Evolutionary conservation across 768 basidiomycete genomes (phyloP).

Genomic region (Terana coerulea): DNA sequence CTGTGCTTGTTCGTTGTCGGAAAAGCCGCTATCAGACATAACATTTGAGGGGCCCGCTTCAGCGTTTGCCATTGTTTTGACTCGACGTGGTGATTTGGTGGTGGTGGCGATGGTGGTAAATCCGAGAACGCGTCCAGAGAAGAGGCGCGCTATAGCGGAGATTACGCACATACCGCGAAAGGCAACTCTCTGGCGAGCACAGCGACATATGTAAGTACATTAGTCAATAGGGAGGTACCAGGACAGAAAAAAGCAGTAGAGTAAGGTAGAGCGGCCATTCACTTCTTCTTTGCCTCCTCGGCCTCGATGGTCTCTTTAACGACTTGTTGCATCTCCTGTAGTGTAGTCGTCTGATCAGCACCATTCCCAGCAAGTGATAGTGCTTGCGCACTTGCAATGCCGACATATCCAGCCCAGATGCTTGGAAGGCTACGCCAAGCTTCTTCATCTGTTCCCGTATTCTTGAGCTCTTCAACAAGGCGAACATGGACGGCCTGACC

Average conservation of each 20-base stretch:
- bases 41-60: slow-evolving; percentile 8
- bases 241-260: background rate
- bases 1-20: background rate
- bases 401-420: slow-evolving; percentile 6
- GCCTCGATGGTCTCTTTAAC: background rate
- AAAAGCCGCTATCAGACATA: background rate
- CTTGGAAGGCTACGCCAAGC: background rate
- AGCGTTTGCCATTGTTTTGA: slow-evolving; percentile 5
- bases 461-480: slow-evolving; percentile 10
- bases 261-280: background rate
- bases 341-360: background rate
- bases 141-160: slow-evolving; percentile 1
- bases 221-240: too few relatives aligned
- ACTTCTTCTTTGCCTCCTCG: background rate
- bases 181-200: background rate
- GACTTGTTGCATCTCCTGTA: slow-evolving; percentile 4
- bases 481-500: slow-evolving; percentile 11
- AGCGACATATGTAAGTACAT: background rate
- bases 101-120: background rate
- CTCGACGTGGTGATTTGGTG: background rate
- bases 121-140: background rate
- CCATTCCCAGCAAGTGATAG: background rate
- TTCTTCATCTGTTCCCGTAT: slow-evolving; percentile 9
- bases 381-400: slow-evolving; percentile 6
- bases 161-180: background rate